Evolutionary conservation across 345 rosid genomes (phyloP), one percentile per base, ranked within the genome.

Genomic region (Jatropha curcas): DNA sequence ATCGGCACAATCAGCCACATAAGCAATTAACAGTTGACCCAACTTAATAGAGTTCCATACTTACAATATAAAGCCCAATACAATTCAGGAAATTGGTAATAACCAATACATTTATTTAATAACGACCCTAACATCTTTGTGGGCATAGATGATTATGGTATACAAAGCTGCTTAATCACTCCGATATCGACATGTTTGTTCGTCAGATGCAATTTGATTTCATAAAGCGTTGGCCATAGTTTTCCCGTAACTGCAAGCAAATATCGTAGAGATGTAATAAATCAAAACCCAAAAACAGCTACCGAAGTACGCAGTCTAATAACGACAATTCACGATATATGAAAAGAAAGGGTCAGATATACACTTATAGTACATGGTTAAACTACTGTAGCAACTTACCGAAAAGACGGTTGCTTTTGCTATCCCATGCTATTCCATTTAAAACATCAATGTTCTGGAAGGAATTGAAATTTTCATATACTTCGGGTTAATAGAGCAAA

Each of bases 361-460:
- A n/a, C n/a, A n/a, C n/a, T n/a, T n/a, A n/a, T n/a, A n/a, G n/a
- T n/a, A 28, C 13, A 45, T 20, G 35, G 25, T 37, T 30, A 68
- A 39, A 43, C 30, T 33, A n/a, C 33, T 45, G 52, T 33, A 30
- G 51, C 27, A 64, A 65, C 87, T 90, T 78, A 90, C 93, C 96
- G 20, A 88, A 90, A 34, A 88, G 53, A 57, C 99, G 98, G 55
- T 86, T 86, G 65, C 74, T 71, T 5, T 84, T 70, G 20, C 74
- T 55, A 83, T 95, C 98, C 98, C 98, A 92, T 46, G 99, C 99
- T 76, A 95, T 95, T 48, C 99, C 99, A 48, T 95, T 95, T 73
- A 95, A 78, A 65, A 95, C 98, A 86, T 95, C 99, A 71, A 95
- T 81, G 59, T 73, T 80, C 98, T 91, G 51, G 37, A 66, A 74